phyloP scores from a whole-genome alignment of 441 rosid species.

The Biscutella laevigata region DNA sequence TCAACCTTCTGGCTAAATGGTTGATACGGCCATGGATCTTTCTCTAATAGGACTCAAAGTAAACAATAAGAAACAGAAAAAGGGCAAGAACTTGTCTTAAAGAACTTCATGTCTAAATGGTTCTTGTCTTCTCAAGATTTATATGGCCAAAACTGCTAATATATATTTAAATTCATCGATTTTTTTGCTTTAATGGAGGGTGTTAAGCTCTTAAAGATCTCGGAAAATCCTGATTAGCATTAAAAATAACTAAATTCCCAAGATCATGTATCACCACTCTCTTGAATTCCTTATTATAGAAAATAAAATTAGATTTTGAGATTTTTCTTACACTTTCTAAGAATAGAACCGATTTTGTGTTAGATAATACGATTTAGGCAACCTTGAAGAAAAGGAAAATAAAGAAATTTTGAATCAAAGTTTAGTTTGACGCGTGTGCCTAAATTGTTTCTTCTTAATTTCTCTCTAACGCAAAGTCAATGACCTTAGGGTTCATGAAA shows the following conservation, averaged over 20 bases:
- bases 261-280: slow-evolving; percentile 25
- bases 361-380: slow-evolving; percentile 6
- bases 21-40: no score
- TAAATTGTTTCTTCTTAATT: background rate
- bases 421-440: slow-evolving; percentile 20
- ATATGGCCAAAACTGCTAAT: no score
- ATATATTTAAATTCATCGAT: no score
- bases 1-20: no score
- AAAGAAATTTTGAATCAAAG: background rate
- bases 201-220: slow-evolving; percentile 19
- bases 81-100: no score
- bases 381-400: no score
- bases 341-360: slow-evolving; percentile 7
- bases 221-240: slow-evolving; percentile 13
- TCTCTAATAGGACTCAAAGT: no score
- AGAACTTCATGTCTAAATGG: no score
- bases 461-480: slow-evolving; percentile 23
- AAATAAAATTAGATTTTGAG: background rate
- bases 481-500: slow-evolving; percentile 9
- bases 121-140: no score
- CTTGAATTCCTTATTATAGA: slow-evolving; percentile 14
- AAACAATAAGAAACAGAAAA: no score
- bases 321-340: slow-evolving; percentile 20
- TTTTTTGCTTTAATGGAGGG: no score
- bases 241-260: background rate